Base-by-base conservation (phyloP, 352 stramenopile genomes). In the Pythium sp. region DNA sequence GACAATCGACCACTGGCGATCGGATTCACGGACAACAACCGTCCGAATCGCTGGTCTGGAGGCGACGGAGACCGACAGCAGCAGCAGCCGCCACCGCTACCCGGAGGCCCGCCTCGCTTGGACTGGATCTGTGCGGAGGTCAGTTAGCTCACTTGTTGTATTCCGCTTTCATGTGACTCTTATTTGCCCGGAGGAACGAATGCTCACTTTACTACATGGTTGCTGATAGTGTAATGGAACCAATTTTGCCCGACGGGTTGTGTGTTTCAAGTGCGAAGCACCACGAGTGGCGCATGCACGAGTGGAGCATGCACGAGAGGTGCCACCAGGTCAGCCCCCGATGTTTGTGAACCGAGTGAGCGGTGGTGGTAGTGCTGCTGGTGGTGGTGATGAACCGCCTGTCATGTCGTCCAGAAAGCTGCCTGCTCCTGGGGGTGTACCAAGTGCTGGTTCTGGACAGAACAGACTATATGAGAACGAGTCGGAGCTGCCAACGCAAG, bases 101-200 rank as follows among this genome's bases (percentile, higher is more conserved):
- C 24, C 43, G 32, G 6, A 15, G 62, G 30, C 36, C 53, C 24
- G 1, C 9, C 22, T 30, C 84, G 77, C 43, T 58, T 78, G 34
- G 87, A 93, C 59, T 94, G 88, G 88, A 73, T 93, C 54, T 94
- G 86, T 49, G 72, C 81, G 5, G 72, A 91, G 65, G 87, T 93
- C 47, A 4, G 64, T 58, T 20, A 20, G 24, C 4, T 49, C 11
- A n/a, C 15, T 38, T 24, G 47, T 36, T 65, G 22, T 7, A 11
- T 0, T 14, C 30, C 1, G 18, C 20, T 38, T 14, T 20, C 15
- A 11, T 2, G 15, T 18, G 20, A 56, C 15, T 5, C 26, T 49
- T 32, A 32, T n/a, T 46, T 24, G 26, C 2, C 18, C 22, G 5
- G 30, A 46, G 5, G 0, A 18, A 32, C 30, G 30, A 32, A 22